Evolutionary conservation across 1,139 yeast genomes (phyloP), one percentile per base, ranked within the genome.

Genomic region (Meyerozyma athensensis): DNA sequence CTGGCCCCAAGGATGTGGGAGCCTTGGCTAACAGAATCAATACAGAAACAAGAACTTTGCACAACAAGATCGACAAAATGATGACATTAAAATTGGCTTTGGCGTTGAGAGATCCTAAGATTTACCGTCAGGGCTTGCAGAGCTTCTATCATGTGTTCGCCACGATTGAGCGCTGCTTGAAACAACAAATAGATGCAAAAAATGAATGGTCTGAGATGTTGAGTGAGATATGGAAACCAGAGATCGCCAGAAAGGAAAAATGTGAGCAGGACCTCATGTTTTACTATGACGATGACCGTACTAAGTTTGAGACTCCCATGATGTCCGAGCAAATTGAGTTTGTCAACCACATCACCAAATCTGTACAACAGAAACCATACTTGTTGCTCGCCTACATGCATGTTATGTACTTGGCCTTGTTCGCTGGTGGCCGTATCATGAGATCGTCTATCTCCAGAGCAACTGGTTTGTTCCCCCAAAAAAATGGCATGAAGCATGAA

Each of bases 1-100:
- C 95, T 1, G 70, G 79, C 16, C 81, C 81, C 42, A 73, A 75
- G 23, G 95, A 86, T 54, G 63, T 81, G 17, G 95, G 92, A 28
- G 95, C 95, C 5, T 68, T 86, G 39, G 95, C 81, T 39, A 86
- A 86, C 70, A 68, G 95, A 54, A 86, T 86, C 52, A 86, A 86
- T 58, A 53, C 58, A 33, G 81, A 77, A 52, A 86, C 95, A 2
- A 71, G 80, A 47, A 59, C 68, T 21, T 69, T 72, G 34, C 96
- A 86, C 63, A 79, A 81, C 55, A 74, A 74, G 47, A 79, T 85
- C 42, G 79, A 86, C 58, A 81, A 82, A 48, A 64, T 78, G 55
- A 79, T 86, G 61, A 76, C 84, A 8, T 62, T 84, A 39, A 80
- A 81, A 57, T 70, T 86, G 49, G 86, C 89, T 7, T 63, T 85